Conservation (phyloP, 192 early-diverging fungal genomes). For the Backusella psychrophila region DNA sequence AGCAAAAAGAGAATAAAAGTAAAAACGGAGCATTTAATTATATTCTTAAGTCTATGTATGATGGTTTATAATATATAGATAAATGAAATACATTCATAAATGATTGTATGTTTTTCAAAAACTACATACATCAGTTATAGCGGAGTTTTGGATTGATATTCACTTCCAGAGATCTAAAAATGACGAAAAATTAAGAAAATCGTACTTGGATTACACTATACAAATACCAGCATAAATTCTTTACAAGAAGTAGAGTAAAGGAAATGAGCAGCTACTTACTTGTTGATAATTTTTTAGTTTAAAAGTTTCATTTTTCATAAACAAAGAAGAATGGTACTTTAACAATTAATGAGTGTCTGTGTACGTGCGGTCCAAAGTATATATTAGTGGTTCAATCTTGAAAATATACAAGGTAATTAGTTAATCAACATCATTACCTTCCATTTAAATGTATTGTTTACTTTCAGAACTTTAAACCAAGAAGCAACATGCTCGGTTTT, state of each 20-base stretch:
- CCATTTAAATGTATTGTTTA: not conserved
- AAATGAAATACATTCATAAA: not conserved
- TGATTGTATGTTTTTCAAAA: not conserved
- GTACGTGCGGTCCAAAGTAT: not conserved
- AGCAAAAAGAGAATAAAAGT: not conserved
- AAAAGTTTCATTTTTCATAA: not conserved
- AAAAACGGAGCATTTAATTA: not conserved
- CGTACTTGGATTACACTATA: not conserved
- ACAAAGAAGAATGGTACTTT: not conserved
- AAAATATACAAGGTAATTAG: no score
- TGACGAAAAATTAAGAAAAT: not conserved
- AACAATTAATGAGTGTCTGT: not conserved
- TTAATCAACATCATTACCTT: not conserved
- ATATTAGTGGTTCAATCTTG: no score
- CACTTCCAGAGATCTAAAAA: not conserved
- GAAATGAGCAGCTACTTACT: not conserved
- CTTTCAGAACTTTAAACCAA: no score
- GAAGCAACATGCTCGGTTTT: not conserved
- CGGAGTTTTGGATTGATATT: not conserved
- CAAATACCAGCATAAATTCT: not conserved
- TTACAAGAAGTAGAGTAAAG: not conserved
- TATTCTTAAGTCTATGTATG: not conserved
- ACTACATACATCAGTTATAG: not conserved
- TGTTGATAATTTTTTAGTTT: not conserved
- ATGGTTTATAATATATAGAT: not conserved